phyloP scores from a whole-genome alignment of 495 filamentous ascomycete species.

The Xylaria palmicola region DNA sequence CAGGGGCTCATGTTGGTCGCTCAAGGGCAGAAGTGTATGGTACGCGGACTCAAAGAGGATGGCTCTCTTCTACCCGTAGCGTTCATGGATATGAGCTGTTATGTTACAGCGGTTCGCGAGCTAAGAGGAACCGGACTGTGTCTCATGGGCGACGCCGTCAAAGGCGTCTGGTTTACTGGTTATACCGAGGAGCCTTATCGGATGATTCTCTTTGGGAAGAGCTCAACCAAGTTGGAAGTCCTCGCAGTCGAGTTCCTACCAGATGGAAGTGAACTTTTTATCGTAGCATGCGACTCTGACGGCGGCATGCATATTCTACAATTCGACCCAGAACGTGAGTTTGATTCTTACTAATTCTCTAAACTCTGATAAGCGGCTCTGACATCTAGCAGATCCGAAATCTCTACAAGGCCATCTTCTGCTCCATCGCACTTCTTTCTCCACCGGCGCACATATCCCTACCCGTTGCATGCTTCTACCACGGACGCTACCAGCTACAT shows the following conservation, averaged over 20 bases:
- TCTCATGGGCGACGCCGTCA: conserved; percentile 82
- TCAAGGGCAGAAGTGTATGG: conserved; percentile 97
- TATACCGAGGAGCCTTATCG: conserved; percentile 95
- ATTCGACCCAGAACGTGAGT: conserved; percentile 84
- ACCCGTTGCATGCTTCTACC: conserved; percentile 75
- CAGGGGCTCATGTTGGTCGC: conserved; percentile 89
- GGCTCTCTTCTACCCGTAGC: conserved; percentile 87
- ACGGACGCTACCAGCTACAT: conserved; percentile 48
- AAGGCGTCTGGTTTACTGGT: conserved; percentile 91
- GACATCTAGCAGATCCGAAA: conserved; percentile 72
- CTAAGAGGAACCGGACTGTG: conserved; percentile 79
- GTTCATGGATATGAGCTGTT: conserved; percentile 97
- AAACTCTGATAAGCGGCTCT: conserved; percentile 12
- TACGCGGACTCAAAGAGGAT: conserved; percentile 93
- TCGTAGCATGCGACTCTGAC: conserved; percentile 81
- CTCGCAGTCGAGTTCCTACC: conserved; percentile 86
- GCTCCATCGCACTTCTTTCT: conserved; percentile 80
- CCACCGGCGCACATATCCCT: conserved; percentile 73
- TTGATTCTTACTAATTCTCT: not conserved
- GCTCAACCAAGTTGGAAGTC: conserved; percentile 69
- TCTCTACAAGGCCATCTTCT: conserved; percentile 85
- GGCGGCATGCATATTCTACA: conserved; percentile 84
- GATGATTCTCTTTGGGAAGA: conserved; percentile 91
- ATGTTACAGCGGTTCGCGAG: conserved; percentile 78
- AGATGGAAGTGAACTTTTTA: conserved; percentile 75